Evolutionary conservation across 805 yeast species (phyloP), one percentile per base, ranked within the genome.

Genomic region (Sungouiella thailandica): DNA sequence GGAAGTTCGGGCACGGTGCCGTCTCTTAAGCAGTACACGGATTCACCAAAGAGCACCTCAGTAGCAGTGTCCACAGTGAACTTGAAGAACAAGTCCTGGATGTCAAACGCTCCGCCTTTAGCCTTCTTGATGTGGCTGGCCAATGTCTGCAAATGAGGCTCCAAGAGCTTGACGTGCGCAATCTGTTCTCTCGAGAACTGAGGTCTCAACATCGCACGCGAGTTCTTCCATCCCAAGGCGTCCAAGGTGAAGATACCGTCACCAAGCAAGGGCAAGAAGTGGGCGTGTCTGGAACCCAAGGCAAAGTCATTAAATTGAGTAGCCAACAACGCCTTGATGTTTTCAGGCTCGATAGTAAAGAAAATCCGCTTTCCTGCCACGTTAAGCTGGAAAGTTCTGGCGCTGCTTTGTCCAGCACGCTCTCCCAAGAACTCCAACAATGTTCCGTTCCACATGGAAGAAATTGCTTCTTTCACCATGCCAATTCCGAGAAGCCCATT

Each of bases 231-330:
- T 7, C 70, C 71, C 36, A 51, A 55, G 14, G 61, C 60, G 39
- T 65, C 70, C 40, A 64, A 51, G 6, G 71, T 65, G 45, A 65
- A 65, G 27, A 65, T 63, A 15, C 71, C 71, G 39, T 65, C 68
- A 5, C 70, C 70, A 23, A 65, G 51, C 25, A 65, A 47, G 2
- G 69, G 67, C 31, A 37, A 34, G 39, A 65, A 62, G 27, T 59
- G 64, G 4, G 50, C 44, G 39, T 64, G 64, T 50, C 71, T 58
- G 17, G 47, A 41, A 2, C 70, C 71, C 34, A 65, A 53, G 27
- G 55, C 56, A 36, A 62, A 65, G 32, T 65, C 70, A 36, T 54
- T 57, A 37, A 64, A 65, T 34, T 63, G 70, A 16, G 69, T 63
- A 25, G 68, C 67, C 47, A 65, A 59, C 4, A 65, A 35, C 5